phyloP scores from a whole-genome alignment of 176 grass and related monocot species.

The Hyparrhenia diplandra region DNA sequence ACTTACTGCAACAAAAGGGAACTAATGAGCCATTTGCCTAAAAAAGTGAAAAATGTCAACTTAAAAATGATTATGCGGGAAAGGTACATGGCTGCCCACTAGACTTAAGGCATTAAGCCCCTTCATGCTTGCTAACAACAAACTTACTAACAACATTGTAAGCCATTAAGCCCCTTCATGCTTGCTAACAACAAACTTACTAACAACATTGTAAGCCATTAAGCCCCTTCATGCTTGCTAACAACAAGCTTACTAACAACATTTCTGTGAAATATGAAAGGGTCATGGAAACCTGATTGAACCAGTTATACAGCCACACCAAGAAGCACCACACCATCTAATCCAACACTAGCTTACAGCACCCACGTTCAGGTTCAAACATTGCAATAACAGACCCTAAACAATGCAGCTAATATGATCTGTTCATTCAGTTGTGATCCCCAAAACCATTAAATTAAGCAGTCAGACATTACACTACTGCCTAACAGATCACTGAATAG shows the following conservation, averaged over 20 bases:
- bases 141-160: neutral
- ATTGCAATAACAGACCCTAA: neutral
- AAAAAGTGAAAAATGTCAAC: neutral
- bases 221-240: neutral
- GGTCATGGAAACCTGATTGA: neutral
- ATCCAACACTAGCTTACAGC: neutral
- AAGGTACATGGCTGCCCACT: neutral
- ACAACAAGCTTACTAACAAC: neutral
- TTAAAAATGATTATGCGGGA: neutral
- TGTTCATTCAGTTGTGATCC: neutral
- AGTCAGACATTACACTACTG: neutral
- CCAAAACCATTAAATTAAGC: neutral
- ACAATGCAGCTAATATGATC: neutral
- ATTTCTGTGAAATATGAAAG: neutral
- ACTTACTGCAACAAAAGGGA: constrained; percentile 6
- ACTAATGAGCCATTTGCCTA: neutral
- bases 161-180: neutral
- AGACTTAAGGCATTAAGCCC: neutral
- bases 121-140: neutral
- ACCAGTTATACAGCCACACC: neutral
- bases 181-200: neutral
- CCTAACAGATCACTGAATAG: neutral
- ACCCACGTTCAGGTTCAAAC: neutral
- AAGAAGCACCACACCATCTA: no score
- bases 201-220: neutral